Conservation (phyloP, 2,329 filamentous ascomycete species). For the Ceratocystis destructans region DNA sequence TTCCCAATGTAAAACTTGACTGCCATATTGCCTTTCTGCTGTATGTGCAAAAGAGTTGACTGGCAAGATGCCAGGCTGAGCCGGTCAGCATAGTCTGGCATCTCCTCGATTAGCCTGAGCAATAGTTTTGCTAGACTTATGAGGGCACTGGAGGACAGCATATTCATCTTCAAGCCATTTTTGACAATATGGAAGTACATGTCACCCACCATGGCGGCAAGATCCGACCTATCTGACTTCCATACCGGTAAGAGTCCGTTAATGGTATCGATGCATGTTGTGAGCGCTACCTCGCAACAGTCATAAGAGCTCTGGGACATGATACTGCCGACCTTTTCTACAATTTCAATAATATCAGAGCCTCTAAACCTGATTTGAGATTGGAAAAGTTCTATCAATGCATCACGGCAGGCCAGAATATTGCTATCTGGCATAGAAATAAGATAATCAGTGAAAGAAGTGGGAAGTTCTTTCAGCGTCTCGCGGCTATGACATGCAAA, state of each 20-base stretch:
- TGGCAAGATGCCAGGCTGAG: slow-evolving; percentile 45
- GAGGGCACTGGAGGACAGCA: slow-evolving; percentile 56
- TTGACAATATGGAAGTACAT: slow-evolving; percentile 68
- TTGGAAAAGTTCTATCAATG: slow-evolving; percentile 39
- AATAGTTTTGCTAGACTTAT: slow-evolving; percentile 55
- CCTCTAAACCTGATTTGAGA: slow-evolving; percentile 39
- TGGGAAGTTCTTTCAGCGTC: background rate
- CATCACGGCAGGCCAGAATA: slow-evolving; percentile 36
- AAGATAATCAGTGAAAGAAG: slow-evolving; percentile 32
- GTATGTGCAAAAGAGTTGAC: slow-evolving; percentile 60
- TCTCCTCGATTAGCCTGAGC: slow-evolving; percentile 51
- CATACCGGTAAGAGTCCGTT: slow-evolving; percentile 49
- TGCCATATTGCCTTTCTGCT: slow-evolving; percentile 49
- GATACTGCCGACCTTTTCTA: slow-evolving; percentile 39
- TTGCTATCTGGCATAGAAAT: slow-evolving; percentile 38
- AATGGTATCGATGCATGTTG: slow-evolving; percentile 54
- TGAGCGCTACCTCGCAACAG: slow-evolving; percentile 60
- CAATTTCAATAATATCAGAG: slow-evolving; percentile 34
- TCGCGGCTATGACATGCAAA: background rate
- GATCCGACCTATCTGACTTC: slow-evolving; percentile 42
- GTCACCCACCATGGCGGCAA: slow-evolving; percentile 56
- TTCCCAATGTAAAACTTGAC: slow-evolving; percentile 66
- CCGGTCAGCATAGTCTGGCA: slow-evolving; percentile 51
- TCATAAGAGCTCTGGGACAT: slow-evolving; percentile 48
- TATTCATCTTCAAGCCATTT: slow-evolving; percentile 49